phyloP scores from a whole-genome alignment of 129 eudicot species.

The Gnaphalium uliginosum region DNA sequence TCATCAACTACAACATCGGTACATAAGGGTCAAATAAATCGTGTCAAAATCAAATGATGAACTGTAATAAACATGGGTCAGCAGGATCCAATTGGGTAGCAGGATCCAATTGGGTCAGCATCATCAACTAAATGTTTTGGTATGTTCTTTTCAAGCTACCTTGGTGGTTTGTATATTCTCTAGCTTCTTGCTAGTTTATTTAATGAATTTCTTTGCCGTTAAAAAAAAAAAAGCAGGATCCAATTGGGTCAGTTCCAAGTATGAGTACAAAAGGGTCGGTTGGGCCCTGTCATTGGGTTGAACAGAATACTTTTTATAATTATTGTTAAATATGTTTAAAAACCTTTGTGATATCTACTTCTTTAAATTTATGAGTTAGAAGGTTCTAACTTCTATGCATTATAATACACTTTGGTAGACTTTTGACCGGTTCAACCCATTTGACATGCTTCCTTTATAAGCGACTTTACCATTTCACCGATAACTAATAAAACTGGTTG shows the following conservation, averaged over 20 bases:
- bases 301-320: background rate
- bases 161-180: too few species aligned
- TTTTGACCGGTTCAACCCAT: background rate
- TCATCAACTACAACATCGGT: constrained; percentile 55
- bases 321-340: too few species aligned
- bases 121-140: too few species aligned
- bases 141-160: too few species aligned
- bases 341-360: background rate
- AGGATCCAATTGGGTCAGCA: too few species aligned
- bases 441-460: background rate
- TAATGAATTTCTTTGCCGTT: too few species aligned
- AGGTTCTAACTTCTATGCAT: too few species aligned
- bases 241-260: too few species aligned
- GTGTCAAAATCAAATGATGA: background rate
- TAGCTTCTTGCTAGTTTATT: too few species aligned
- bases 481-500: background rate
- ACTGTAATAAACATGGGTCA: background rate
- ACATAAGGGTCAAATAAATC: background rate
- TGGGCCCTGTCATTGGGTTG: background rate
- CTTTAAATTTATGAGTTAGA: background rate
- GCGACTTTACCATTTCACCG: background rate
- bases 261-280: background rate
- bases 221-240: too few species aligned
- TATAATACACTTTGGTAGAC: too few species aligned
- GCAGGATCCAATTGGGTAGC: too few species aligned